phyloP scores from a whole-genome alignment of 2,329 filamentous ascomycete species.

The Pyrenophora graminea region DNA sequence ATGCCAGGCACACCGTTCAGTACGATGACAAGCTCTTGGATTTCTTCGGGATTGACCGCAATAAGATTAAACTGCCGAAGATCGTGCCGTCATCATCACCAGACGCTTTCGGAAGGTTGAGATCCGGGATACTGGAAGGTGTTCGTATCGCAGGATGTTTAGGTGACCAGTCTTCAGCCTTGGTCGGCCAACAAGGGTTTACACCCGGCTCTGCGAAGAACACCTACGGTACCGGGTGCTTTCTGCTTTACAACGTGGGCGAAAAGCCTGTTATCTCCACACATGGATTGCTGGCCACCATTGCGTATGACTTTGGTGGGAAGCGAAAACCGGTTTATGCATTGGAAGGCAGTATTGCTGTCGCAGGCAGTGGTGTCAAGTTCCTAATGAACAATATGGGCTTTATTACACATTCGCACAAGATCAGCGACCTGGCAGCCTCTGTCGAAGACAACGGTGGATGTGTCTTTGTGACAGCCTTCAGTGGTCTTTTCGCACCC shows the following conservation, averaged over 20 bases:
- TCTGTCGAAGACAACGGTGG: conserved; percentile 77
- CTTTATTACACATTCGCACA: conserved; percentile 64
- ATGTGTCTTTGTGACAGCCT: conserved; percentile 84
- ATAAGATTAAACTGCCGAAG: conserved; percentile 75
- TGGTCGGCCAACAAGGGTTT: conserved; percentile 87
- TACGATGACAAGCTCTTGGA: conserved; percentile 77
- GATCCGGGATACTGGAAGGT: conserved; percentile 68
- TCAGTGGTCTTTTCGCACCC: conserved; percentile 86
- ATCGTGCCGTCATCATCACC: conserved; percentile 81
- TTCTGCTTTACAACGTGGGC: conserved; percentile 87
- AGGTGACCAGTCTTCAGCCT: conserved; percentile 82
- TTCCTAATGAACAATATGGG: conserved; percentile 67
- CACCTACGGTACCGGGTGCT: conserved; percentile 88
- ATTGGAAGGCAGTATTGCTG: conserved; percentile 81
- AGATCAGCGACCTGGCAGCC: conserved; percentile 67
- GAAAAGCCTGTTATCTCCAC: conserved; percentile 82
- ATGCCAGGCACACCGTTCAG: conserved; percentile 63
- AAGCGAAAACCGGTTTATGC: conserved; percentile 72
- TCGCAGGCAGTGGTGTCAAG: conserved; percentile 79
- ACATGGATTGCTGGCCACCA: conserved; percentile 81
- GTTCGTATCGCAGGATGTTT: conserved; percentile 79
- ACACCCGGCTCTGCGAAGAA: conserved; percentile 83
- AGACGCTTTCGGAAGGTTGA: conserved; percentile 71
- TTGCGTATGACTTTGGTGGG: conserved; percentile 81
- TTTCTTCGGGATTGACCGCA: conserved; percentile 77